Conservation (phyloP, 2,329 filamentous ascomycete genomes). For the Fusarium veterinarium region DNA sequence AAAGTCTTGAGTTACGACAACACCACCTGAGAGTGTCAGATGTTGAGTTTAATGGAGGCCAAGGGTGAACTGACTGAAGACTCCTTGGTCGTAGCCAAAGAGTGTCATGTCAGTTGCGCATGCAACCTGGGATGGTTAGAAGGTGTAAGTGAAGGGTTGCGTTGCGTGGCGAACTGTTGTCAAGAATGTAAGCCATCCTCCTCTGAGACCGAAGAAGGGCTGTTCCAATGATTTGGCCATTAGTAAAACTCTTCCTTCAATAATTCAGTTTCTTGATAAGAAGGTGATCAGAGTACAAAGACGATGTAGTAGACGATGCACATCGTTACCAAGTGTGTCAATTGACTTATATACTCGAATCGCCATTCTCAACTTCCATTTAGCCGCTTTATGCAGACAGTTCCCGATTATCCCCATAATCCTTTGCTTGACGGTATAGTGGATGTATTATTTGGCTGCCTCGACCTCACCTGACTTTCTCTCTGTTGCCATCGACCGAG, state of each 20-base stretch:
- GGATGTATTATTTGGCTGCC: neutral
- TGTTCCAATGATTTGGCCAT: constrained; percentile 1
- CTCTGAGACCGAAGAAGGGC: constrained; percentile 20
- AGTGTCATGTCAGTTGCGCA: constrained; percentile 27
- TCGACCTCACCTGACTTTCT: neutral
- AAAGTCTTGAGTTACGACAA: constrained; percentile 25
- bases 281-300: no score
- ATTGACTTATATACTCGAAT: neutral
- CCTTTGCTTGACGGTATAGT: neutral
- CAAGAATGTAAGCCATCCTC: constrained; percentile 32
- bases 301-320: neutral
- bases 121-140: neutral
- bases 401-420: constrained; percentile 5
- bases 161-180: constrained; percentile 8
- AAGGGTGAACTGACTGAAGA: neutral
- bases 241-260: no score
- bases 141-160: no score
- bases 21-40: constrained; percentile 7
- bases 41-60: neutral
- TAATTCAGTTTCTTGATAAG: neutral
- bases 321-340: neutral
- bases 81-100: constrained; percentile 23
- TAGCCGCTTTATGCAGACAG: neutral
- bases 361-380: neutral
- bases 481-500: neutral